A percentile compares a stretch with the other conserved stretches of the same genome.
These are phyloP conservation scores for Heteromeles arbutifolia DNA, from an alignment of 306 rosid genomes.

Conservation along the genomic window DNA sequence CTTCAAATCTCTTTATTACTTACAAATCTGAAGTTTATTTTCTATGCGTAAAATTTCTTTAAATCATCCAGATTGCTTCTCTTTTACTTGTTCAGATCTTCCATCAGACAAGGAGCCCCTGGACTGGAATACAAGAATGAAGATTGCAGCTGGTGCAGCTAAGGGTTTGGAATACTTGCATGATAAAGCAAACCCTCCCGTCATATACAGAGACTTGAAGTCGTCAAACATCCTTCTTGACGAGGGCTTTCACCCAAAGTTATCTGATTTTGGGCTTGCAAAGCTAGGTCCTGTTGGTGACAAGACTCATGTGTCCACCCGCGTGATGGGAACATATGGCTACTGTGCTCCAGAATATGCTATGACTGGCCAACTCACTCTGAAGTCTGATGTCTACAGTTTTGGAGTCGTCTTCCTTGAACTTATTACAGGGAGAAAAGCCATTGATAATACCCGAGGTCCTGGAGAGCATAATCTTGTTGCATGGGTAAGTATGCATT, in stretches of 20 bases:
- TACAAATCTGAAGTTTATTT: neutral
- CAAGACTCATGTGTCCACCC: slow-evolving; percentile 69
- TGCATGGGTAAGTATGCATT: slow-evolving; percentile 59
- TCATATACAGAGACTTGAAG: slow-evolving; percentile 72
- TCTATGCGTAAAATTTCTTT: neutral
- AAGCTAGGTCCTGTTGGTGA: slow-evolving; percentile 76
- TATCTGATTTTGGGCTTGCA: slow-evolving; percentile 85
- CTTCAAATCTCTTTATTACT: neutral
- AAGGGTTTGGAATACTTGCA: slow-evolving; percentile 86
- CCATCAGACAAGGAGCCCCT: slow-evolving; percentile 53
- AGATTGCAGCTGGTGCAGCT: slow-evolving; percentile 77
- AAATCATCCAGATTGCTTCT: neutral
- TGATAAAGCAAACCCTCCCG: slow-evolving; percentile 60
- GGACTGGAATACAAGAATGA: slow-evolving; percentile 90
- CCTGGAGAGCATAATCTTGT: slow-evolving; percentile 65
- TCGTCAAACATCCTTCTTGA: slow-evolving; percentile 75
- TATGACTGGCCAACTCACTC: slow-evolving; percentile 76
- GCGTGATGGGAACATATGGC: slow-evolving; percentile 80
- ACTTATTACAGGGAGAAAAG: slow-evolving; percentile 78
- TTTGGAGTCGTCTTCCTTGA: slow-evolving; percentile 83
- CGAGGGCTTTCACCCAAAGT: slow-evolving; percentile 63
- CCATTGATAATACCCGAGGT: slow-evolving; percentile 52
- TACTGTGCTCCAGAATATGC: slow-evolving; percentile 89
- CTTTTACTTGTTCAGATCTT: slow-evolving; percentile 46
- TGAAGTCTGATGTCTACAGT: slow-evolving; percentile 71